These are phyloP conservation scores for Amanita fuliginea DNA, from an alignment of 768 basidiomycete species.

Conservation along the genomic window DNA sequence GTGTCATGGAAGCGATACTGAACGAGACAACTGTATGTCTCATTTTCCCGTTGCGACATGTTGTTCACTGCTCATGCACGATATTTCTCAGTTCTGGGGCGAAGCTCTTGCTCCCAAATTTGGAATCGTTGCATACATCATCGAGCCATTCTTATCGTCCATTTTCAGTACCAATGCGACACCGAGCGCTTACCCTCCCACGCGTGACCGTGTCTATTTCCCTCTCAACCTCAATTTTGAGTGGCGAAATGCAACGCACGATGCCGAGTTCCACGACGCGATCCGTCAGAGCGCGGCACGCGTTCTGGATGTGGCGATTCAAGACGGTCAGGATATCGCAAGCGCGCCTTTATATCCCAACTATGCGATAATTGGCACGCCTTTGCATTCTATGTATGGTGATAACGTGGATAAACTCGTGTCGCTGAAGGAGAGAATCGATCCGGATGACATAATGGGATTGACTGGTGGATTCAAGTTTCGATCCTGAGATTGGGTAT, in stretches of 20 bases:
- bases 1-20: conserved; percentile 20
- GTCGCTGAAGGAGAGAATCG: conserved; percentile 25
- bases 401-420: conserved; percentile 22
- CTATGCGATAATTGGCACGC: conserved; percentile 35
- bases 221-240: conserved; percentile 18
- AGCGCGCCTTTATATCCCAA: conserved; percentile 18
- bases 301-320: conserved; percentile 22
- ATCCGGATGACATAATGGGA: conserved; percentile 40
- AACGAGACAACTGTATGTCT: conserved; percentile 24
- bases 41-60: background rate
- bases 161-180: background rate
- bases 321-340: conserved; percentile 26
- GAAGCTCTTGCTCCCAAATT: background rate
- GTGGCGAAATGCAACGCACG: conserved; percentile 12
- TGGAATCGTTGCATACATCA: background rate
- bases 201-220: conserved; percentile 12
- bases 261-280: conserved; percentile 21
- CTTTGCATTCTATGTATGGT: conserved; percentile 31
- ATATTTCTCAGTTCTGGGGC: background rate
- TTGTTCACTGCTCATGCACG: too few relatives aligned
- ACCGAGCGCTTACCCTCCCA: background rate
- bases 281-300: conserved; percentile 21
- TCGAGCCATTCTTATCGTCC: background rate
- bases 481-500: conserved; percentile 6
- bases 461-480: conserved; percentile 43